Evolutionary conservation across 1,284 basidiomycete species (phyloP).

Genomic region (Thelephora terrestris): DNA sequence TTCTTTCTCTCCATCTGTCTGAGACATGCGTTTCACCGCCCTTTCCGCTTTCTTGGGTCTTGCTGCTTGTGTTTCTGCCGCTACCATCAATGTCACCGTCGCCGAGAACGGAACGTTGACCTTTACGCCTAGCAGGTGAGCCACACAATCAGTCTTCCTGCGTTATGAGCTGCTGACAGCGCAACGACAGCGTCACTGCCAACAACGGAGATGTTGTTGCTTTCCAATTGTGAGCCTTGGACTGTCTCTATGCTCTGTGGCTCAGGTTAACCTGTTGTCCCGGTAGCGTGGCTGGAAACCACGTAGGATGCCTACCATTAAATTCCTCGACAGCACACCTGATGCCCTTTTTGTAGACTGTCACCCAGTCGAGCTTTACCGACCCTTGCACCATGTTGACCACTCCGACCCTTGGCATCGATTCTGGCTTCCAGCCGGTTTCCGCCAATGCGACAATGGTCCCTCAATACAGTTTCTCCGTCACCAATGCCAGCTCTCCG

Average conservation of each 20-base stretch:
- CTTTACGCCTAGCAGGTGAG: not conserved
- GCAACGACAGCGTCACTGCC: conserved; percentile 32
- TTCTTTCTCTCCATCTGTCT: conserved; percentile 11
- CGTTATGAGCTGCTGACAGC: not conserved
- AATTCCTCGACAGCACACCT: not conserved
- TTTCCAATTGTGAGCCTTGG: conserved; percentile 1
- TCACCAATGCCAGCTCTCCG: conserved; percentile 27
- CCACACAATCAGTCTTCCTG: too few species aligned
- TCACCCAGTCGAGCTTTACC: conserved; percentile 50
- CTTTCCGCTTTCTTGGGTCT: conserved; percentile 33
- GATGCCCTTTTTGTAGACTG: conserved; percentile 19
- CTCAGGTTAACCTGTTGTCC: conserved; percentile 1
- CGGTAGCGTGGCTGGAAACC: conserved; percentile 26
- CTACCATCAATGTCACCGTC: conserved; percentile 31
- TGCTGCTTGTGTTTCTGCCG: conserved; percentile 27
- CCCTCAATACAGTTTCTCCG: conserved; percentile 25
- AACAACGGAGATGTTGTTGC: conserved; percentile 37
- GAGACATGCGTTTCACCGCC: conserved; percentile 42
- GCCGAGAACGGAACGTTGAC: conserved; percentile 27
- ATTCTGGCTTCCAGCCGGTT: conserved; percentile 32
- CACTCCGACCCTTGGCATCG: conserved; percentile 25
- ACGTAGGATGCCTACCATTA: conserved; percentile 16
- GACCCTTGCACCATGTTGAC: conserved; percentile 30
- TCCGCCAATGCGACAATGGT: conserved; percentile 18
- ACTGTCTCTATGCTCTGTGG: not conserved